Conservation (phyloP, 78 protist genomes). For the Mastigamoeba balamuthi region DNA sequence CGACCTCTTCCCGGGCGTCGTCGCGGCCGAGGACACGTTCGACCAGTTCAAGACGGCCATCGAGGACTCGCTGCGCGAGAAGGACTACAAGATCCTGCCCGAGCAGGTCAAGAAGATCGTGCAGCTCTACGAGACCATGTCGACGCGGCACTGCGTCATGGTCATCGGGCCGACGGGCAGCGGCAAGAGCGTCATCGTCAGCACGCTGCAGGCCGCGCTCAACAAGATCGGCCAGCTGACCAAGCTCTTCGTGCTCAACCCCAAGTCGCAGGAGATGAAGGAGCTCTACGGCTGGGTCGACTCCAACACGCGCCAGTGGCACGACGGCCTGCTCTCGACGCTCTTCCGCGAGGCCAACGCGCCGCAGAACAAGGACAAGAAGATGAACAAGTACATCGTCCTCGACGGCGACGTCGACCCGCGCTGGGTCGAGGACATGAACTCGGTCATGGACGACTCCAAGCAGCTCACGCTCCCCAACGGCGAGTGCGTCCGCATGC, state of each 20-base stretch:
- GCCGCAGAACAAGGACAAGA: background rate
- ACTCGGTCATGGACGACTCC: constrained; percentile 89
- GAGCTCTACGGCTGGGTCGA: constrained; percentile 88
- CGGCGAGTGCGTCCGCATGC: constrained; percentile 74
- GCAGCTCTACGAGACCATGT: constrained; percentile 65
- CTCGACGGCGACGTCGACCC: constrained; percentile 92
- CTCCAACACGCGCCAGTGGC: constrained; percentile 83
- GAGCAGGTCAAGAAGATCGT: constrained; percentile 45
- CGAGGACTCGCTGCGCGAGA: background rate
- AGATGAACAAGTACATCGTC: constrained; percentile 53
- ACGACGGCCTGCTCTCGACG: constrained; percentile 79
- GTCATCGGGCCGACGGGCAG: constrained; percentile 83
- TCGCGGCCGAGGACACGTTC: constrained; percentile 11
- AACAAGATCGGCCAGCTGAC: background rate
- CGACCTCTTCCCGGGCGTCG: constrained; percentile 54
- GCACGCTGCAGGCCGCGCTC: constrained; percentile 46
- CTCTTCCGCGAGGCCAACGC: constrained; percentile 61
- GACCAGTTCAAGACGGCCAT: constrained; percentile 14
- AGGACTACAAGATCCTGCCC: constrained; percentile 26
- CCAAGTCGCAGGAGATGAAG: constrained; percentile 69
- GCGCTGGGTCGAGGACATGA: constrained; percentile 92
- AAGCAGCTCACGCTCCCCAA: constrained; percentile 86
- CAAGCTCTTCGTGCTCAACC: constrained; percentile 52
- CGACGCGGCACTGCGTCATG: constrained; percentile 81
- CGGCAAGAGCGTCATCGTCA: constrained; percentile 59